A percentile compares a stretch with the other conserved stretches of the same genome.
phyloP scores from a whole-genome alignment of 345 rosid genomes.

The Salix caprea region DNA sequence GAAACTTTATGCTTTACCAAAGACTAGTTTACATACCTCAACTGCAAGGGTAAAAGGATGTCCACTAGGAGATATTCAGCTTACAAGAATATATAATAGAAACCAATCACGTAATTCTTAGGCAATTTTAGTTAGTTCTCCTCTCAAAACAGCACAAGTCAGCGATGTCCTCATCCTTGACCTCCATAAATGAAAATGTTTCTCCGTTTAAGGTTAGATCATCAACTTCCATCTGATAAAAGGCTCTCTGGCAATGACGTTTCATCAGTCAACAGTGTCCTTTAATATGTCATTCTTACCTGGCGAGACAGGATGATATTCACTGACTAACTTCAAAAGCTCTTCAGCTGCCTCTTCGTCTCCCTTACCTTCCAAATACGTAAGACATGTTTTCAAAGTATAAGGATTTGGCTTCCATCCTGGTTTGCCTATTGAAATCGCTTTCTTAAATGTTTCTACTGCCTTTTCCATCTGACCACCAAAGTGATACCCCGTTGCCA shows the following conservation, averaged over 20 bases:
- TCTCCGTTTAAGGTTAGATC: background rate
- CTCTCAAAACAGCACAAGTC: background rate
- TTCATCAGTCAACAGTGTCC: background rate
- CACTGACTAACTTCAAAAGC: constrained; percentile 9
- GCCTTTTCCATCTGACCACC: constrained; percentile 40
- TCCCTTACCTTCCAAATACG: constrained; percentile 21
- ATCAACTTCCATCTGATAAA: constrained; percentile 5
- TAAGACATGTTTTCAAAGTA: constrained; percentile 17
- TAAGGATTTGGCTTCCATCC: constrained; percentile 15
- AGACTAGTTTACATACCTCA: no score
- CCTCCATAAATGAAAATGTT: background rate
- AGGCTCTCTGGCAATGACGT: background rate
- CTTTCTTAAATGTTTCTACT: constrained; percentile 40
- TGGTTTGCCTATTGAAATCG: constrained; percentile 24
- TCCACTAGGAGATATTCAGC: no score
- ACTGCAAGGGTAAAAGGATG: no score
- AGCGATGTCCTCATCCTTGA: background rate
- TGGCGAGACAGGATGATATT: background rate
- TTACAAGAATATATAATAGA: no score
- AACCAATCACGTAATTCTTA: no score
- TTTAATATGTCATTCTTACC: background rate
- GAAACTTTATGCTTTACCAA: no score
- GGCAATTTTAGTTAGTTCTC: no score
- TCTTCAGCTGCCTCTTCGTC: constrained; percentile 15
- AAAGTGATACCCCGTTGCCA: constrained; percentile 37